Conservation (phyloP, 208 protist species). For the Borovskyia barvae region DNA sequence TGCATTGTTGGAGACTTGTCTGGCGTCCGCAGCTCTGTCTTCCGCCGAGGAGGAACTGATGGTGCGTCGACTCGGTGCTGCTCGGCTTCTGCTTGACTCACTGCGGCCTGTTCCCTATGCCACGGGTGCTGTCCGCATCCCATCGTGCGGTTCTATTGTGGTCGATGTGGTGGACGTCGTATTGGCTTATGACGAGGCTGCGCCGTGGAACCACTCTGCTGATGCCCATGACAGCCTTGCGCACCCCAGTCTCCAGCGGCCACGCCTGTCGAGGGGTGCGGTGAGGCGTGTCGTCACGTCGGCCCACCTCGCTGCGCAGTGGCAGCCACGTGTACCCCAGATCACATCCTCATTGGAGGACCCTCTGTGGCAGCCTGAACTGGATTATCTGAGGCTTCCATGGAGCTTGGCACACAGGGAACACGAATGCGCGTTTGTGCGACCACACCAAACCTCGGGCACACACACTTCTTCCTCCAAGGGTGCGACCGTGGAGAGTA, state of each 20-base stretch:
- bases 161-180: background rate
- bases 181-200: background rate
- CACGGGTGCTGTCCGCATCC: background rate
- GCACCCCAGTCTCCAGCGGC: no score
- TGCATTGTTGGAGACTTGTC: no score
- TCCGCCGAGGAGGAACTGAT: background rate
- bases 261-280: background rate
- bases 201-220: background rate
- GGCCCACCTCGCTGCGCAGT: background rate
- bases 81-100: background rate
- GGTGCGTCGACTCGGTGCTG: background rate
- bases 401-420: slow-evolving; percentile 2
- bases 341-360: no score
- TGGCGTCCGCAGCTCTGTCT: no score
- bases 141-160: background rate
- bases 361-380: no score
- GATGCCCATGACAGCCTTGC: background rate
- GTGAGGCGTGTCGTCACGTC: slow-evolving; percentile 1
- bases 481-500: background rate
- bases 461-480: no score
- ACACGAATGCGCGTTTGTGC: no score
- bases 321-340: background rate
- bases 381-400: background rate
- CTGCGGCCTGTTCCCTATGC: background rate
- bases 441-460: no score